A percentile compares a stretch with the other conserved stretches of the same genome.
phyloP scores from a whole-genome alignment of 768 basidiomycete species.

The Pleurotus eryngii region DNA sequence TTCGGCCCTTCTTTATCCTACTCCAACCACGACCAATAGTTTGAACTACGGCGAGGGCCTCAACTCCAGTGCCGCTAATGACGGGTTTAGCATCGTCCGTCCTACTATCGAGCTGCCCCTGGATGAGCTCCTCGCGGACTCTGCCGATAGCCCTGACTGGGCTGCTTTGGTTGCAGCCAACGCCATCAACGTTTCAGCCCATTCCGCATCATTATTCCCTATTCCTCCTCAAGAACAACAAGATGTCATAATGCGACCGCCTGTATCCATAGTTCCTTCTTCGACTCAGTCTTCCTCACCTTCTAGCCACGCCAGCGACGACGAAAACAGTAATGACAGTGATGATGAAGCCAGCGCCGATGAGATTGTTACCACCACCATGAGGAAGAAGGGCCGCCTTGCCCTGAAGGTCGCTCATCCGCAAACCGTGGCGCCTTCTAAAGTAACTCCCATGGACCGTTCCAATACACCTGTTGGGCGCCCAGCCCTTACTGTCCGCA shows the following conservation, averaged over 20 bases:
- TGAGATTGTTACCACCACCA: slow-evolving; percentile 15
- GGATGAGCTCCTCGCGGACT: slow-evolving; percentile 64
- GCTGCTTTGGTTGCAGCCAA: slow-evolving; percentile 11
- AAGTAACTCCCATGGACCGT: slow-evolving; percentile 51
- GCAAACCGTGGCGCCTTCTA: slow-evolving; percentile 56
- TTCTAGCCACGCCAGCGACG: slow-evolving; percentile 12
- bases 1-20: slow-evolving; percentile 64
- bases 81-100: slow-evolving; percentile 60
- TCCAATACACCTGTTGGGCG: slow-evolving; percentile 42
- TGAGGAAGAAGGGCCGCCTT: slow-evolving; percentile 1
- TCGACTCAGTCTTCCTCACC: slow-evolving; percentile 12
- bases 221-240: slow-evolving; percentile 17
- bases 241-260: slow-evolving; percentile 16
- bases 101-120: slow-evolving; percentile 85
- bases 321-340: slow-evolving; percentile 31
- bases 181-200: slow-evolving; percentile 11
- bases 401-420: slow-evolving; percentile 40
- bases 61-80: slow-evolving; percentile 40
- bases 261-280: slow-evolving; percentile 8
- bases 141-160: slow-evolving; percentile 13
- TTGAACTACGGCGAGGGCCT: slow-evolving; percentile 81
- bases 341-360: slow-evolving; percentile 33
- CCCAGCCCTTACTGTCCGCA: slow-evolving; percentile 62
- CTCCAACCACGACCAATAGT: slow-evolving; percentile 62
- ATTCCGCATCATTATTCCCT: slow-evolving; percentile 14